phyloP scores from a whole-genome alignment of 1,284 basidiomycete species.

The Ceratobasidium sp. region DNA sequence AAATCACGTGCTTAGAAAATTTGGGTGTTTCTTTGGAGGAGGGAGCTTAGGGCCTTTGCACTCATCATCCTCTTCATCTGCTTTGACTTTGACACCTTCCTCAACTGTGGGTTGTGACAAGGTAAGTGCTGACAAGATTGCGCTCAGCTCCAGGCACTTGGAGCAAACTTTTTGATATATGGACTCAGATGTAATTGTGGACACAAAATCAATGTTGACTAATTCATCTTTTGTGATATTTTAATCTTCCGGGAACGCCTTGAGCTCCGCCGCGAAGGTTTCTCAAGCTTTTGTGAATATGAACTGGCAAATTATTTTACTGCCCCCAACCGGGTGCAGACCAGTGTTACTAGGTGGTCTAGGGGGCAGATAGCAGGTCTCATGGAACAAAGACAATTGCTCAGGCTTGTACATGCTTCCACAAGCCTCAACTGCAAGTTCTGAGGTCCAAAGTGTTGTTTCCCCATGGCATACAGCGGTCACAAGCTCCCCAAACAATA shows the following conservation, averaged over 20 bases:
- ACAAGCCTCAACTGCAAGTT: not conserved
- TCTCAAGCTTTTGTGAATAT: not conserved
- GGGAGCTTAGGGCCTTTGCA: not conserved
- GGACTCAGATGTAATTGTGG: not conserved
- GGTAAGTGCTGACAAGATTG: not conserved
- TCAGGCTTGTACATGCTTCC: no score
- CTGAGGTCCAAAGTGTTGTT: not conserved
- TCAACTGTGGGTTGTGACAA: no score
- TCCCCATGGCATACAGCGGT: constrained; percentile 4
- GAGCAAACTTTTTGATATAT: not conserved
- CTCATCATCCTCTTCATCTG: not conserved
- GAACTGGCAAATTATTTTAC: not conserved
- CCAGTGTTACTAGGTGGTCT: not conserved
- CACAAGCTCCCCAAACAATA: not conserved
- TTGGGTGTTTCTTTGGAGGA: not conserved
- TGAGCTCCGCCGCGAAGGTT: not conserved
- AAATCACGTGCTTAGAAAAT: not conserved
- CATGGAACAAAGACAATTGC: not conserved
- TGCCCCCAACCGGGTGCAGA: not conserved
- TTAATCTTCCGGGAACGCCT: not conserved
- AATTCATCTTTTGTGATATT: not conserved
- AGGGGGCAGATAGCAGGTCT: not conserved
- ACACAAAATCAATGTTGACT: constrained; percentile 3
- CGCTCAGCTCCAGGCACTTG: not conserved
- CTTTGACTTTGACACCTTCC: not conserved